Evolutionary conservation across 805 yeast genomes (phyloP).

Genomic region (Cyberlindnera euphorbiiphila): DNA sequence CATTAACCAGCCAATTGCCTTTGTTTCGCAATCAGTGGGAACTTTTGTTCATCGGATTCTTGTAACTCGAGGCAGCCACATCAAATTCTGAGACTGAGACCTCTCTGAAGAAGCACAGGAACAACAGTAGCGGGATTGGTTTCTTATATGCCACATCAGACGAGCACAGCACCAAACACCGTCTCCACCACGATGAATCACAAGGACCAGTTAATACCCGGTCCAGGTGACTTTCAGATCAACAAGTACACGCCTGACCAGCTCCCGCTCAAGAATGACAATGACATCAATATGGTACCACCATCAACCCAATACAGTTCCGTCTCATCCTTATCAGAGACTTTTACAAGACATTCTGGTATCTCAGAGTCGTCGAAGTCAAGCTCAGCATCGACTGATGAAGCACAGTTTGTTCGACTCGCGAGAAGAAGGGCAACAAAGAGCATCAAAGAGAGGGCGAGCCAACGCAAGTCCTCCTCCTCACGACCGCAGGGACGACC

Average conservation of each 20-base stretch:
- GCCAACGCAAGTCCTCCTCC: slow-evolving; percentile 9
- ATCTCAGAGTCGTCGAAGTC: slow-evolving; percentile 5
- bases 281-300: background rate
- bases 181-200: background rate
- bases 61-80: too few relatives aligned
- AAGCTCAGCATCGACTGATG: slow-evolving; percentile 9
- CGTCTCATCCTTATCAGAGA: slow-evolving; percentile 2
- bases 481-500: slow-evolving; percentile 37
- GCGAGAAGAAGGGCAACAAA: slow-evolving; percentile 26
- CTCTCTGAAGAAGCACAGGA: too few relatives aligned
- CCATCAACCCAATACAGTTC: slow-evolving; percentile 1
- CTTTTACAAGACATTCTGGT: slow-evolving; percentile 1
- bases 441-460: slow-evolving; percentile 20
- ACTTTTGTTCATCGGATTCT: too few relatives aligned
- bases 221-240: background rate
- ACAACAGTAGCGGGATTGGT: too few relatives aligned
- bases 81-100: too few relatives aligned
- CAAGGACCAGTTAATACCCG: slow-evolving; percentile 1
- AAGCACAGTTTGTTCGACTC: slow-evolving; percentile 20
- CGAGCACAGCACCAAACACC: background rate
- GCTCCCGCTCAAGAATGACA: background rate
- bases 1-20: too few relatives aligned
- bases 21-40: too few relatives aligned
- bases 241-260: slow-evolving; percentile 1
- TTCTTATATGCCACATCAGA: background rate